Conservation (phyloP, 768 basidiomycete species). For the Coprinopsis sp. region DNA sequence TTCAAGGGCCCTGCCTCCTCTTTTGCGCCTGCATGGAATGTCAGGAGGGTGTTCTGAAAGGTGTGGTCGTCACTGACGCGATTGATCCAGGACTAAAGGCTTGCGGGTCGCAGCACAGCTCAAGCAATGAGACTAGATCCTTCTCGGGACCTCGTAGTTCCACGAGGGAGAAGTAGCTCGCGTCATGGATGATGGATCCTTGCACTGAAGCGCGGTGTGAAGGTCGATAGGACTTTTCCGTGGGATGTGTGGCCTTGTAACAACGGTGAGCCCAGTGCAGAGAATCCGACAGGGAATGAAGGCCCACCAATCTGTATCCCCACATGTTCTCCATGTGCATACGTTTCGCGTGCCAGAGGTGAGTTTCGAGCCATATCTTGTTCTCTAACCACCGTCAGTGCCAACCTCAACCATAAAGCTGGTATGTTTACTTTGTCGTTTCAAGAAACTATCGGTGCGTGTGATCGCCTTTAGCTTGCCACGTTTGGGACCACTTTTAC, state of each 20-base stretch:
- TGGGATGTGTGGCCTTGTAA: conserved; percentile 74
- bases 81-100: conserved; percentile 53
- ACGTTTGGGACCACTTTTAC: conserved; percentile 50
- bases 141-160: conserved; percentile 65
- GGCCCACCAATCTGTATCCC: conserved; percentile 77
- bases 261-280: neutral
- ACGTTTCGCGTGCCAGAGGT: conserved; percentile 95
- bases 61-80: conserved; percentile 38
- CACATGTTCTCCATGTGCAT: conserved; percentile 93
- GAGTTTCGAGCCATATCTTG: conserved; percentile 93
- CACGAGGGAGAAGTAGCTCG: conserved; percentile 75
- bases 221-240: conserved; percentile 88
- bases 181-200: conserved; percentile 85
- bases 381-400: conserved; percentile 43
- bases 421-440: conserved; percentile 72
- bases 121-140: conserved; percentile 48
- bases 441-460: conserved; percentile 57
- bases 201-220: conserved; percentile 87
- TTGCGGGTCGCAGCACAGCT: conserved; percentile 61
- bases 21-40: conserved; percentile 44
- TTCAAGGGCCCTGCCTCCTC: conserved; percentile 63
- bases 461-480: conserved; percentile 57
- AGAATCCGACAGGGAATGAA: neutral
- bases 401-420: too few relatives aligned
- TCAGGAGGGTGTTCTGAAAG: conserved; percentile 2